These are phyloP conservation scores for Herpetospermum pedunculosum DNA, from an alignment of 306 rosid genomes.

Conservation along the genomic window DNA sequence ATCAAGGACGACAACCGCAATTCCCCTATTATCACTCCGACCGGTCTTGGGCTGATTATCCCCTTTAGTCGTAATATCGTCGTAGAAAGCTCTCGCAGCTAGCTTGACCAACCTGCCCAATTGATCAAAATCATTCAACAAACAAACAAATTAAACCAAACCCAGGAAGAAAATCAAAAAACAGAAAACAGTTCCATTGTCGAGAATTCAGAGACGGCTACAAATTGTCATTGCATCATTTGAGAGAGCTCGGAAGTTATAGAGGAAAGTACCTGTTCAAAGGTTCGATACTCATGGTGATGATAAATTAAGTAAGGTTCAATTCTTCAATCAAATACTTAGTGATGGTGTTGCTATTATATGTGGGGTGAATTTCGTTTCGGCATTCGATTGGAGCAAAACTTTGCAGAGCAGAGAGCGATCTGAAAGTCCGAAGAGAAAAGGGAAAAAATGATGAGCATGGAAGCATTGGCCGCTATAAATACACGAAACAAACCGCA, in stretches of 20 bases:
- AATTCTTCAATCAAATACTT: neutral
- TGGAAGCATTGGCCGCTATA: neutral
- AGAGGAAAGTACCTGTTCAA: constrained; percentile 50
- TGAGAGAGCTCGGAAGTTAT: neutral
- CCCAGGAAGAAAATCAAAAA: neutral
- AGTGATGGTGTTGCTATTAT: neutral
- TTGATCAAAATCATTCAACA: neutral
- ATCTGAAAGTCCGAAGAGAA: neutral
- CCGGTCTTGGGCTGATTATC: constrained; percentile 90
- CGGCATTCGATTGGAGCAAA: neutral
- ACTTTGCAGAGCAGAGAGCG: neutral
- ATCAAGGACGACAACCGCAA: constrained; percentile 99
- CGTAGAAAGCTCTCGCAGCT: constrained; percentile 86
- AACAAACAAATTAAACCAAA: neutral
- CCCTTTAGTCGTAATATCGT: constrained; percentile 71
- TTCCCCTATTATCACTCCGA: constrained; percentile 83
- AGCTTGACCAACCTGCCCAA: constrained; percentile 69
- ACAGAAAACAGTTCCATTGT: neutral
- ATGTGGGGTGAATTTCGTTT: neutral
- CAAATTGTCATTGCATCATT: neutral
- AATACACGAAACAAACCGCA: neutral
- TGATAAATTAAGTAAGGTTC: neutral
- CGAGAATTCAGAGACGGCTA: neutral
- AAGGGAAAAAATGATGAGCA: neutral
- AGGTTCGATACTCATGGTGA: constrained; percentile 41